Percentiles rank a stretch among this genome's conserved stretches.
Conservation (phyloP, 1,284 basidiomycete genomes). For the Coniferiporia sulphurascens region DNA sequence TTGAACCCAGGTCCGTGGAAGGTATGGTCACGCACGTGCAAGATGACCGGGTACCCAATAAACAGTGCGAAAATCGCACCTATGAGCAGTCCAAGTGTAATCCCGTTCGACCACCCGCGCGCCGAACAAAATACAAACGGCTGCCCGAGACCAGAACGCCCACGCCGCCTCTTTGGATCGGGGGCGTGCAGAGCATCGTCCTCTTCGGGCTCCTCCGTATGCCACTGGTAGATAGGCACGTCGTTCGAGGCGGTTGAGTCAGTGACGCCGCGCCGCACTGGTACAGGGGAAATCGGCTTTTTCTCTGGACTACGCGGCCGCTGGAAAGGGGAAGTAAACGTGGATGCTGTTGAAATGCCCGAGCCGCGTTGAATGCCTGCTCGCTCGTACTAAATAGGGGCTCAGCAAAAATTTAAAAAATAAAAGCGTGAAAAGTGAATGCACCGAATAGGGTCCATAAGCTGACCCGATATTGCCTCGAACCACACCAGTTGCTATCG, state of each 20-base stretch:
- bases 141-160: neutral
- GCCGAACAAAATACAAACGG: constrained; percentile 25
- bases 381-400: constrained; percentile 16
- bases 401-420: neutral
- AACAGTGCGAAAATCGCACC: constrained; percentile 21
- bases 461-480: constrained; percentile 4
- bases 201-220: constrained; percentile 23
- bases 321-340: constrained; percentile 1
- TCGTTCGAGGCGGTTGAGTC: constrained; percentile 14
- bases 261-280: constrained; percentile 10
- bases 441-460: constrained; percentile 27
- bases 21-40: constrained; percentile 23
- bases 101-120: constrained; percentile 25
- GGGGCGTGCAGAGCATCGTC: constrained; percentile 24
- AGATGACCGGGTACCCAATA: constrained; percentile 21
- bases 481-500: neutral
- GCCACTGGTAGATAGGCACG: constrained; percentile 21
- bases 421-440: constrained; percentile 11
- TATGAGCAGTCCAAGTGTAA: constrained; percentile 20
- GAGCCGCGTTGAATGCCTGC: constrained; percentile 2
- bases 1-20: constrained; percentile 28
- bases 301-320: constrained; percentile 9
- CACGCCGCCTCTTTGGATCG: constrained; percentile 7
- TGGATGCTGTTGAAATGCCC: neutral
- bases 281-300: neutral